Evolutionary conservation across 1,284 basidiomycete species (phyloP).

Genomic region (Tylopilus sp.): DNA sequence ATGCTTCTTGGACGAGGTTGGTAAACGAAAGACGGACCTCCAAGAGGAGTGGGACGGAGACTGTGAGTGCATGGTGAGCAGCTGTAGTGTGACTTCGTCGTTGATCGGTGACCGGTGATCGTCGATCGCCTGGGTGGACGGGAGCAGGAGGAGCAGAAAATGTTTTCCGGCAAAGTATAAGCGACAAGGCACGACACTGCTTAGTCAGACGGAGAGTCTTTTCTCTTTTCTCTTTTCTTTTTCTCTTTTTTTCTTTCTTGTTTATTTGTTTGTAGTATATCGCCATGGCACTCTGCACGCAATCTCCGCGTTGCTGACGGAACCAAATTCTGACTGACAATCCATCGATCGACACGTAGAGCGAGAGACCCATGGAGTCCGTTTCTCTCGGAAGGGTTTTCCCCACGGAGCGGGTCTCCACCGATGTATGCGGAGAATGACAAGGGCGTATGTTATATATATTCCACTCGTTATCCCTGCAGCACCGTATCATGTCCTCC

Average conservation of each 20-base stretch:
- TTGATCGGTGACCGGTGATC: slow-evolving; percentile 28
- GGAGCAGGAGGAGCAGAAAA: slow-evolving; percentile 23
- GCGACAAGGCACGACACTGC: slow-evolving; percentile 14
- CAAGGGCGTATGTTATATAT: slow-evolving; percentile 28
- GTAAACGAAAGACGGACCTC: slow-evolving; percentile 35
- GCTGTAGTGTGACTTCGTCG: slow-evolving; percentile 12
- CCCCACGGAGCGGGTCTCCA: no score
- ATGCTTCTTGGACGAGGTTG: slow-evolving; percentile 31
- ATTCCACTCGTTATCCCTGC: slow-evolving; percentile 12
- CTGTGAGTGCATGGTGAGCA: slow-evolving; percentile 21
- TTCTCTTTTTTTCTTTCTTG: neutral
- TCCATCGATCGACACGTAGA: no score
- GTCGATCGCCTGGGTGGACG: slow-evolving; percentile 16
- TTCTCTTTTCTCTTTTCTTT: neutral
- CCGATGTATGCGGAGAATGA: slow-evolving; percentile 34
- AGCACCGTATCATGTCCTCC: slow-evolving; percentile 17
- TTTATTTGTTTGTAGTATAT: no score
- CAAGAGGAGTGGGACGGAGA: slow-evolving; percentile 31
- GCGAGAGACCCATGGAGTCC: no score
- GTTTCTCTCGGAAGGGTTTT: no score
- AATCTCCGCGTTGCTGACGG: no score
- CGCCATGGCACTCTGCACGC: no score
- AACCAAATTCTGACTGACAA: neutral
- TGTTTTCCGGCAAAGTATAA: slow-evolving; percentile 17
- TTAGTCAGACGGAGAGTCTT: slow-evolving; percentile 33